A percentile compares a stretch with the other conserved stretches of the same genome.
Conservation (phyloP, 73 alveolate genomes). For the Paramecium bursaria region DNA sequence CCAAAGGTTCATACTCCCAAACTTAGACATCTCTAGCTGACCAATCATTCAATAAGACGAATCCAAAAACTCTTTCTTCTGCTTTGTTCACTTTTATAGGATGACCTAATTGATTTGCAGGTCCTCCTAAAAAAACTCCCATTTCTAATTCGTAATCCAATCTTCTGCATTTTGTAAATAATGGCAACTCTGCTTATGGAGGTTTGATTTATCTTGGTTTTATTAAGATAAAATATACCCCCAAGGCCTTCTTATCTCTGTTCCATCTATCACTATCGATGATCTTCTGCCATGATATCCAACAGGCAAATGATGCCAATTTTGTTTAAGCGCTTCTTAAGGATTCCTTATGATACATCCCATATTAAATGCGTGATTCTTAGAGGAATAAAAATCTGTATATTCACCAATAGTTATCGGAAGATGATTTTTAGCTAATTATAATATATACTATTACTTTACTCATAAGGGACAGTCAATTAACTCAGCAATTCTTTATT, state of each 20-base stretch:
- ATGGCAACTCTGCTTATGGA: slow-evolving; percentile 84
- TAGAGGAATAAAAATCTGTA: slow-evolving; percentile 95
- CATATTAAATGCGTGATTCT: slow-evolving; percentile 94
- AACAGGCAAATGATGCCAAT: slow-evolving; percentile 96
- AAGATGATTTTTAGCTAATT: slow-evolving; percentile 59
- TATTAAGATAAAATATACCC: too few species aligned
- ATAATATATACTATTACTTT: neutral
- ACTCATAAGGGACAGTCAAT: slow-evolving; percentile 28
- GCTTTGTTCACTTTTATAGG: slow-evolving; percentile 80
- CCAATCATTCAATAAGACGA: slow-evolving; percentile 94
- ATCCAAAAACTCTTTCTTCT: slow-evolving; percentile 86
- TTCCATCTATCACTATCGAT: slow-evolving; percentile 83
- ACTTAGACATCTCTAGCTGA: slow-evolving; percentile 95
- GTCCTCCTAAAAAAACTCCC: slow-evolving; percentile 92
- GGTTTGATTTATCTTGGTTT: slow-evolving; percentile 75
- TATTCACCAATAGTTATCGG: slow-evolving; percentile 96
- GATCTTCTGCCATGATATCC: slow-evolving; percentile 99
- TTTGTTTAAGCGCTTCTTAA: slow-evolving; percentile 94
- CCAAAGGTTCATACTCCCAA: slow-evolving; percentile 94
- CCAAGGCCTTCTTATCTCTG: slow-evolving; percentile 84
- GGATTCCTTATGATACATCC: slow-evolving; percentile 92
- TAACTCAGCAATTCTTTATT: slow-evolving; percentile 52
- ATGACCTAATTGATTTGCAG: slow-evolving; percentile 73
- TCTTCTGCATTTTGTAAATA: slow-evolving; percentile 89
- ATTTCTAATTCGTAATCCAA: slow-evolving; percentile 94